Conservation (phyloP, 768 basidiomycete species). For the Mrakia frigida region DNA sequence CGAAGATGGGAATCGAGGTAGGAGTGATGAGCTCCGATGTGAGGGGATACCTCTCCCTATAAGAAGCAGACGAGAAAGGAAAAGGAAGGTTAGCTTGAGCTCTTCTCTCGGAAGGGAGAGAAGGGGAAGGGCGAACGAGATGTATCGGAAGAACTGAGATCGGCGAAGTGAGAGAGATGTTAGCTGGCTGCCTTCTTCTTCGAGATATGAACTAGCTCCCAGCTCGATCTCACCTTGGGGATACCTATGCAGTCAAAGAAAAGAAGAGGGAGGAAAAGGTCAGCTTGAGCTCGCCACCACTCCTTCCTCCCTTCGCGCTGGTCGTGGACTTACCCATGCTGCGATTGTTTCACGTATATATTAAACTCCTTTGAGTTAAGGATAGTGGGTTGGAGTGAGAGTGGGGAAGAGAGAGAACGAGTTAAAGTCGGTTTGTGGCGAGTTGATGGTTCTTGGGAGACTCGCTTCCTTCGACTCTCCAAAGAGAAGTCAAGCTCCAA, state of each 20-base stretch:
- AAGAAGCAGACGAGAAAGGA: neutral
- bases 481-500: neutral
- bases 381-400: neutral
- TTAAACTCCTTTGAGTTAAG: neutral
- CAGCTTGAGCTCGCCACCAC: slow-evolving; percentile 12
- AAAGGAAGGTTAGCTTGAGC: neutral
- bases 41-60: slow-evolving; percentile 91
- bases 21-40: slow-evolving; percentile 97
- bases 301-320: neutral
- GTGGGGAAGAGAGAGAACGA: neutral
- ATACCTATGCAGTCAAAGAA: slow-evolving; percentile 21
- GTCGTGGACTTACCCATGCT: slow-evolving; percentile 19
- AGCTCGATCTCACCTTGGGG: slow-evolving; percentile 22
- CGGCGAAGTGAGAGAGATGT: neutral
- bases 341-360: slow-evolving; percentile 4
- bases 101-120: neutral
- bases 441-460: slow-evolving; percentile 9
- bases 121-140: slow-evolving; percentile 36
- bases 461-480: neutral
- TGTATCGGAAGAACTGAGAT: slow-evolving; percentile 50
- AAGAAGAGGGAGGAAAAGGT: neutral
- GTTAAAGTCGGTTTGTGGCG: slow-evolving; percentile 5
- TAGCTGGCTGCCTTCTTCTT: neutral
- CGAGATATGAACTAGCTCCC: neutral
- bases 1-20: slow-evolving; percentile 98